Percentiles rank a stretch among this genome's conserved stretches.
Evolutionary conservation across 805 yeast genomes (phyloP).

Genomic region (Brettanomyces bruxellensis): DNA sequence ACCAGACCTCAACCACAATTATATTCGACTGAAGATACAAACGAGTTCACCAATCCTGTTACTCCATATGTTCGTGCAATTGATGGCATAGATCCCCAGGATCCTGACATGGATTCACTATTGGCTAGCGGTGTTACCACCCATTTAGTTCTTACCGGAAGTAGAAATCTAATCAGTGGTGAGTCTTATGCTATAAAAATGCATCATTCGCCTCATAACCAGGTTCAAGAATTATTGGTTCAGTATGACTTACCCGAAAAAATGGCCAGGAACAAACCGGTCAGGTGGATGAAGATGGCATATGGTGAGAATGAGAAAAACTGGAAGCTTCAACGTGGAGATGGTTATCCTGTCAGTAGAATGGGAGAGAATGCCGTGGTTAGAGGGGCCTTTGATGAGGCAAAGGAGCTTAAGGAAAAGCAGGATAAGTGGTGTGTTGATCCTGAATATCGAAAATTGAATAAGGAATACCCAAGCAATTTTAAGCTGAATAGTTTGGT

Average conservation of each 20-base stretch:
- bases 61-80: neutral
- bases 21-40: slow-evolving; percentile 1
- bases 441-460: neutral
- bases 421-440: slow-evolving; percentile 1
- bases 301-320: slow-evolving; percentile 2
- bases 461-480: neutral
- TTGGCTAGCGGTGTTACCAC: slow-evolving; percentile 1
- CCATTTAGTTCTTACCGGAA: slow-evolving; percentile 2
- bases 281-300: slow-evolving; percentile 2
- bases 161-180: slow-evolving; percentile 1
- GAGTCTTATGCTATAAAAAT: slow-evolving; percentile 1
- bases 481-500: neutral
- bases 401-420: neutral
- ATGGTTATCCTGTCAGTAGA: slow-evolving; percentile 1
- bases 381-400: neutral
- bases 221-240: neutral
- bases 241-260: neutral
- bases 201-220: slow-evolving; percentile 1
- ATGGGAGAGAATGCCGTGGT: slow-evolving; percentile 1
- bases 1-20: slow-evolving; percentile 2
- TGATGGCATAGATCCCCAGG: slow-evolving; percentile 1
- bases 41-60: slow-evolving; percentile 1
- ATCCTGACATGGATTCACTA: slow-evolving; percentile 2
- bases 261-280: neutral
- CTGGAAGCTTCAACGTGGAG: slow-evolving; percentile 1